Base-by-base conservation (phyloP, 1,284 basidiomycete genomes). In the Trichosporon asahii region DNA sequence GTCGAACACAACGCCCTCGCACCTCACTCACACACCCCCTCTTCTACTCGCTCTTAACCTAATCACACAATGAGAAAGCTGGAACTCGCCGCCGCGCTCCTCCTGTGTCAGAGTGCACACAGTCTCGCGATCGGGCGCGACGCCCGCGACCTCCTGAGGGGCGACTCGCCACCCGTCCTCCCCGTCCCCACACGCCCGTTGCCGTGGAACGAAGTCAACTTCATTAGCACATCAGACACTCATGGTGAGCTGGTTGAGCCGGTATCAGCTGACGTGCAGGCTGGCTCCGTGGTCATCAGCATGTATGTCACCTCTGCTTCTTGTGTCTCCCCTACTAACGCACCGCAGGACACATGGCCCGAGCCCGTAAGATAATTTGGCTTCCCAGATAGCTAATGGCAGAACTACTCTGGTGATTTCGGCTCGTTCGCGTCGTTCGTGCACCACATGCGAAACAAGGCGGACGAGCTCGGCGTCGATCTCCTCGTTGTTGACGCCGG, bases 341-440 rank as follows among this genome's bases (percentile, higher is more conserved):
- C n/a, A 29, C 25, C 61, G 11, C 11, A 84, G 82, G 71, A 74
- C 44, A 83, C 83, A 8, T 84, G 83, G 83, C 83, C 83, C 21
- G 83, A 84, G 70, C 83, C 83, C 0, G 82, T 84, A 46, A 64
- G 82, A 71, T 11, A 14, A 12, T 55, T 53, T 14, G 18, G n/a
- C 14, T 21, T 3, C 2, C 2, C 37, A 2, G 37, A 1, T 8
- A 29, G 49, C 68, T 70, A 31, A 68, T 18, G 3, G 6, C 67
- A 84, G 81, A 83, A 83, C 70, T 84, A 84, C 69, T 83, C 81
- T 74, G 92, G 90, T 23, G 89, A 91, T 77, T 88, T 91, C 60
- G 93, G 93, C 8, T 90, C 91, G 72, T 92, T 93, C 78, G 86
- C 90, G 31, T 91, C 89, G 25, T 95, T 94, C 75, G 90, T 92